These are phyloP conservation scores for Quillaja saponaria DNA, from an alignment of 306 rosid genomes.

Conservation along the genomic window DNA sequence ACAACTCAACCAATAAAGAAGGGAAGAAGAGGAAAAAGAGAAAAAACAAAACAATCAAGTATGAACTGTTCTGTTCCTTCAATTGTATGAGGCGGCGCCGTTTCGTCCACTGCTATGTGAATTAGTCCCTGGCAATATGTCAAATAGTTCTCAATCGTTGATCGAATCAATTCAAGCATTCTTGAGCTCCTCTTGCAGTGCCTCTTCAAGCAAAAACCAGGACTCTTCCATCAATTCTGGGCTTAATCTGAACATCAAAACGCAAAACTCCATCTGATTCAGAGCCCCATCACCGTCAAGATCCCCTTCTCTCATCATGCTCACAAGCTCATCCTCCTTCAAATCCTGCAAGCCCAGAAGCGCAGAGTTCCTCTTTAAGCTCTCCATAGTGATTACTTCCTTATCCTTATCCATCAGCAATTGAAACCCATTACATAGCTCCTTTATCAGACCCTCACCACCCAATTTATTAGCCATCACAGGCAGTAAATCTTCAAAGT, in stretches of 20 bases:
- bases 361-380: constrained; percentile 42
- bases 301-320: constrained; percentile 83
- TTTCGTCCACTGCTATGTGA: too few relatives aligned
- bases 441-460: constrained; percentile 76
- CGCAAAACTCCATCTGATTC: constrained; percentile 86
- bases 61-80: too few relatives aligned
- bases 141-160: too few relatives aligned
- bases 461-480: constrained; percentile 78
- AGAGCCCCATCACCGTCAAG: constrained; percentile 78
- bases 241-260: constrained; percentile 91
- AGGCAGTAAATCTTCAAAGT: constrained; percentile 74
- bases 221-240: constrained; percentile 78
- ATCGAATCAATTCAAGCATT: neutral
- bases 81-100: too few relatives aligned
- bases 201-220: constrained; percentile 65
- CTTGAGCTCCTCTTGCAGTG: constrained; percentile 40
- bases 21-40: too few relatives aligned
- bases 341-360: constrained; percentile 63
- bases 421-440: constrained; percentile 84
- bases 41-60: too few relatives aligned
- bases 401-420: constrained; percentile 77
- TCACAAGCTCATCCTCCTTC: constrained; percentile 71
- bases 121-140: too few relatives aligned
- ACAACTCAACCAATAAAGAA: too few relatives aligned
- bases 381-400: constrained; percentile 70